A percentile compares a stretch with the other conserved stretches of the same genome.
Evolutionary conservation across 495 filamentous ascomycete genomes (phyloP).

Genomic region (Thermochaetoides thermophila): DNA sequence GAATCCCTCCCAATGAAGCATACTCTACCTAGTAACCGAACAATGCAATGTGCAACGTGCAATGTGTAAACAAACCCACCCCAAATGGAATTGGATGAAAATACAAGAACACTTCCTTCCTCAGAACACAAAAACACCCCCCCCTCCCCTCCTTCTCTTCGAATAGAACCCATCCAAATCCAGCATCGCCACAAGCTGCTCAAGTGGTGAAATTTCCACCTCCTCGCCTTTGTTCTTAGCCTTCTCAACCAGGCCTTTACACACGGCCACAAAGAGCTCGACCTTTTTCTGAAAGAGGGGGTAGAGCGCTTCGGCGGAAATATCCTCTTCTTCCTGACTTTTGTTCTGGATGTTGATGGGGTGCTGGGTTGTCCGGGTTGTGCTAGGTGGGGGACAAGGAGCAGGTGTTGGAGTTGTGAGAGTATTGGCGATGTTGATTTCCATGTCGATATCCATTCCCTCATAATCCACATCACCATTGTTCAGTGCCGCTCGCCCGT

Average conservation of each 20-base stretch:
- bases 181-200: slow-evolving; percentile 37
- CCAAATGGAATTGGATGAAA: background rate
- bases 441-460: too few relatives aligned
- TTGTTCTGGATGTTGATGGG: background rate
- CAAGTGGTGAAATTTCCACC: too few relatives aligned
- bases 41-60: too few relatives aligned
- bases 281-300: slow-evolving; percentile 49
- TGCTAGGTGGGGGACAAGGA: too few relatives aligned
- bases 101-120: background rate
- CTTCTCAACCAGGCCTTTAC: slow-evolving; percentile 45
- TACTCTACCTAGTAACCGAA: too few relatives aligned
- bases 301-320: slow-evolving; percentile 41
- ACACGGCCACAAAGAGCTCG: slow-evolving; percentile 51
- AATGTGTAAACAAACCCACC: too few relatives aligned
- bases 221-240: slow-evolving; percentile 26
- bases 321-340: slow-evolving; percentile 10
- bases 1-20: too few relatives aligned
- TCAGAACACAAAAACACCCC: background rate
- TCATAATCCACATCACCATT: too few relatives aligned
- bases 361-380: too few relatives aligned
- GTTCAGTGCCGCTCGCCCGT: too few relatives aligned
- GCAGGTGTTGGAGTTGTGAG: background rate
- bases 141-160: slow-evolving; percentile 1
- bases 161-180: slow-evolving; percentile 49
- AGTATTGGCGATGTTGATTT: background rate